Base-by-base conservation (phyloP, 2,329 filamentous ascomycete species). In the Canariomyces notabilis region DNA sequence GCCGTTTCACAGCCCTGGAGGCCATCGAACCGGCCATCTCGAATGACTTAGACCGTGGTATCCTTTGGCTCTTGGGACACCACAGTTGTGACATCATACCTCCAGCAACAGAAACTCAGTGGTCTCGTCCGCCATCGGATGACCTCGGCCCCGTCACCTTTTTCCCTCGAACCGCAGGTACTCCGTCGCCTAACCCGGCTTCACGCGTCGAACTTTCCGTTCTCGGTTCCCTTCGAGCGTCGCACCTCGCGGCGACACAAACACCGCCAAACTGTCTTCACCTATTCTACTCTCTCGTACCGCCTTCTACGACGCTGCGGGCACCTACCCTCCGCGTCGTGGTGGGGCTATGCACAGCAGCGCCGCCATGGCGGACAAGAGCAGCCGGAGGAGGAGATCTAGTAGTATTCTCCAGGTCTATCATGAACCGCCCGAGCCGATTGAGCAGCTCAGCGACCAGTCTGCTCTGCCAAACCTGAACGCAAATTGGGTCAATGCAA, bases 401-500 rank as follows among this genome's bases (percentile, higher is more conserved):
- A 96, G 91, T 75, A 97, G 91, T 72, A 83, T 98, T 71, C 73
- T 82, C 59, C 77, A 81, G 65, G 89, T 98, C 71, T 97, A 97
- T 70, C 90, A 95, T 64, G 93, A 98, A 69, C 93, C 93, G 45
- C 83, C 85, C 51, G 93, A 98, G 76, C 95, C 91, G 46, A 82
- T 96, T 64, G 93, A 98, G 75, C 93, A 96, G 71, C 88, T 95
- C 69, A 96, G 87, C 64, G 93, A 98, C 69, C 93, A 97, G 75
- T 87, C 89, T 47, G 87, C 88, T 31, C 76, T 96, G 59, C 93
- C 93, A 42, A 98, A 98, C 64, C 72, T 96, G 63, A 98, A 98
- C 69, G 89, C 93, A 58, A 88, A 96, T 72, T 98, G 93, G 93
- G 94, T 96, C 57, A 97, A 97, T 69, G 88, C 90, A 62, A 98